phyloP scores from a whole-genome alignment of 2,329 filamentous ascomycete genomes.

The Fusarium bulbicola region DNA sequence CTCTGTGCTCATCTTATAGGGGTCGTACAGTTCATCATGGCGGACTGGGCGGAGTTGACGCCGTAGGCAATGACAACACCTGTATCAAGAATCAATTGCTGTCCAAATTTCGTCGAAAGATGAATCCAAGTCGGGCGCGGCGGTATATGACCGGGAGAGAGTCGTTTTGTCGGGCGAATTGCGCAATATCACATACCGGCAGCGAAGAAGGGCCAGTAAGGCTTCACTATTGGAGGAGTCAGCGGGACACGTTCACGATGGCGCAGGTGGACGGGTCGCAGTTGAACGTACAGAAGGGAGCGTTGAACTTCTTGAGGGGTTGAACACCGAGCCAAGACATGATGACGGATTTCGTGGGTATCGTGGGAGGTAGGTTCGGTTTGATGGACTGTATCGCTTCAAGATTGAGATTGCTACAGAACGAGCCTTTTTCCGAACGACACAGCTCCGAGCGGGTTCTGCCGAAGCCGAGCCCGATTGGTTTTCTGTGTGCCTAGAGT shows the following conservation, averaged over 20 bases:
- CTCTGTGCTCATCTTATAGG: conserved; percentile 2
- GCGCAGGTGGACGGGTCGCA: conserved; percentile 31
- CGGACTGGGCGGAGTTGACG: conserved; percentile 83
- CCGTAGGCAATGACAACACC: conserved; percentile 90
- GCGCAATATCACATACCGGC: conserved; percentile 75
- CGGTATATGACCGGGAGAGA: conserved; percentile 6
- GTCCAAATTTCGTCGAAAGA: conserved; percentile 23
- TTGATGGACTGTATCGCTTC: conserved; percentile 44
- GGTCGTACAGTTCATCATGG: conserved; percentile 76
- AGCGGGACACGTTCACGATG: conserved; percentile 41
- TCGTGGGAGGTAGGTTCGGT: conserved; percentile 49
- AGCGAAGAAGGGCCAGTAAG: conserved; percentile 92
- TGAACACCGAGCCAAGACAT: conserved; percentile 78
- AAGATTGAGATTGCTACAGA: conserved; percentile 47
- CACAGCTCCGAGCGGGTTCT: conserved; percentile 48
- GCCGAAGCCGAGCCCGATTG: conserved; percentile 46
- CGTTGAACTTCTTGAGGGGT: conserved; percentile 81
- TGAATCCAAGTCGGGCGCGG: conserved; percentile 33
- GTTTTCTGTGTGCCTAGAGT: conserved; percentile 42
- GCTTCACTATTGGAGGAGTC: conserved; percentile 71
- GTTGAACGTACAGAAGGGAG: conserved; percentile 76
- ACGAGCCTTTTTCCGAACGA: conserved; percentile 53
- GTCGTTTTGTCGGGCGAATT: conserved; percentile 17
- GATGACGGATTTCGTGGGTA: conserved; percentile 58
- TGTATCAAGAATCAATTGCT: conserved; percentile 51